These are phyloP conservation scores for Scheffersomyces titani DNA, from an alignment of 1,139 yeast genomes.

Conservation along the genomic window DNA sequence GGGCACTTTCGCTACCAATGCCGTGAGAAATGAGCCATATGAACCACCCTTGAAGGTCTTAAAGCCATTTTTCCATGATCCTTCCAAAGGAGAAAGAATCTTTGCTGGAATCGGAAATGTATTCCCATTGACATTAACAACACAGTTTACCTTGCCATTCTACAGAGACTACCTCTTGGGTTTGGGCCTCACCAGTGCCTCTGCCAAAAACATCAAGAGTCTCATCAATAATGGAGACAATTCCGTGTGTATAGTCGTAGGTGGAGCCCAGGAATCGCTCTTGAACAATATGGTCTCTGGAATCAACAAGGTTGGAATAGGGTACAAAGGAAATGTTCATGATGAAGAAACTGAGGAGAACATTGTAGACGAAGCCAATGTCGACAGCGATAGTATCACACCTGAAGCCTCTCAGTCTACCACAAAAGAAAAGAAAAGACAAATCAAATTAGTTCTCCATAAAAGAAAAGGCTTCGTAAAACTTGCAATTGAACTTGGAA, in stretches of 20 bases:
- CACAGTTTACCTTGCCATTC: slow-evolving; percentile 85
- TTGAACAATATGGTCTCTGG: slow-evolving; percentile 46
- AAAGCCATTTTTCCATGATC: slow-evolving; percentile 44
- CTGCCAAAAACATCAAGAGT: slow-evolving; percentile 68
- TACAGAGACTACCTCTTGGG: slow-evolving; percentile 84
- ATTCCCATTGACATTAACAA: slow-evolving; percentile 76
- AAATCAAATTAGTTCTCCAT: slow-evolving; percentile 58
- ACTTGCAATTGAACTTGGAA: slow-evolving; percentile 78
- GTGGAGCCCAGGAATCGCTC: slow-evolving; percentile 92
- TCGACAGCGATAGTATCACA: neutral
- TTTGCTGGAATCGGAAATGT: slow-evolving; percentile 82
- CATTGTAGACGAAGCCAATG: neutral
- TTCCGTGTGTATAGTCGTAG: slow-evolving; percentile 87
- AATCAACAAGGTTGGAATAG: slow-evolving; percentile 38
- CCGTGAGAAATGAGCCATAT: slow-evolving; percentile 50
- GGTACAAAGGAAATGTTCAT: slow-evolving; percentile 54
- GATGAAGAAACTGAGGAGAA: slow-evolving; percentile 8
- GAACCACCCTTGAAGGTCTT: slow-evolving; percentile 56
- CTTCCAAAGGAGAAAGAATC: slow-evolving; percentile 42
- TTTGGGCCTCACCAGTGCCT: slow-evolving; percentile 84
- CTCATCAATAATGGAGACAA: slow-evolving; percentile 64
- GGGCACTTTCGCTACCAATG: slow-evolving; percentile 84
- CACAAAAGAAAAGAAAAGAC: slow-evolving; percentile 11
- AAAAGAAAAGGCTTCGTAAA: slow-evolving; percentile 88
- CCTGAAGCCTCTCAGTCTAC: neutral